A percentile compares a stretch with the other conserved stretches of the same genome.
Conservation (phyloP, 768 basidiomycete genomes). For the Russula emetica region DNA sequence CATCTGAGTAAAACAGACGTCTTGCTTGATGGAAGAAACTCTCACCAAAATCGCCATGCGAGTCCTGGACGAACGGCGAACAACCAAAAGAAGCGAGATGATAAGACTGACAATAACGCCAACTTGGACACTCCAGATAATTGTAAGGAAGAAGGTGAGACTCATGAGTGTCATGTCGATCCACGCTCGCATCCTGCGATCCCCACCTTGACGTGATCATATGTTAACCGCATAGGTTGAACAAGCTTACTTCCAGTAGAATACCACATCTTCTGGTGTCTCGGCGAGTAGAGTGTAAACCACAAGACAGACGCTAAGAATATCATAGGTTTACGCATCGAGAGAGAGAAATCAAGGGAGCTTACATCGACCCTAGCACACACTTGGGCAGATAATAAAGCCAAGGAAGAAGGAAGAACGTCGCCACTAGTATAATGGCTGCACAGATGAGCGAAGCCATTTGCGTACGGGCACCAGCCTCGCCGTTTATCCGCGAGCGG, state of each 20-base stretch:
- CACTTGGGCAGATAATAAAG: constrained; percentile 87
- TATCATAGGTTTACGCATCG: constrained; percentile 4
- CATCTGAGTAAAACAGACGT: background rate
- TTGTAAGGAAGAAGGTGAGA: constrained; percentile 82
- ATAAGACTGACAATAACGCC: constrained; percentile 88
- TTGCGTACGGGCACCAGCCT: constrained; percentile 84
- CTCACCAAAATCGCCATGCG: constrained; percentile 84
- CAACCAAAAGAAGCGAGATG: constrained; percentile 83
- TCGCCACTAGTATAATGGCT: constrained; percentile 68
- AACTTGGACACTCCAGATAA: constrained; percentile 88
- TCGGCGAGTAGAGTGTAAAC: constrained; percentile 81
- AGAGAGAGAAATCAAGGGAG: constrained; percentile 24
- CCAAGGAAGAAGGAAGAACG: constrained; percentile 84
- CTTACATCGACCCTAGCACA: constrained; percentile 83
- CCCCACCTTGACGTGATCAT: background rate
- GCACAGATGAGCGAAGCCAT: constrained; percentile 82
- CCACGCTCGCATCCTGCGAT: constrained; percentile 81
- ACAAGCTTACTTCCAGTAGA: constrained; percentile 68
- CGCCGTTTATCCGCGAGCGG: constrained; percentile 84
- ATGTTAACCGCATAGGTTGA: background rate
- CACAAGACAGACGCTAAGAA: constrained; percentile 69
- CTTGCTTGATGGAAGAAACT: constrained; percentile 29
- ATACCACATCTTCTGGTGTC: constrained; percentile 80
- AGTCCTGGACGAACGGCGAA: constrained; percentile 82
- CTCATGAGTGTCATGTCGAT: constrained; percentile 81